Base-by-base conservation (phyloP, 306 rosid species). In the Hippophae tibetana region DNA sequence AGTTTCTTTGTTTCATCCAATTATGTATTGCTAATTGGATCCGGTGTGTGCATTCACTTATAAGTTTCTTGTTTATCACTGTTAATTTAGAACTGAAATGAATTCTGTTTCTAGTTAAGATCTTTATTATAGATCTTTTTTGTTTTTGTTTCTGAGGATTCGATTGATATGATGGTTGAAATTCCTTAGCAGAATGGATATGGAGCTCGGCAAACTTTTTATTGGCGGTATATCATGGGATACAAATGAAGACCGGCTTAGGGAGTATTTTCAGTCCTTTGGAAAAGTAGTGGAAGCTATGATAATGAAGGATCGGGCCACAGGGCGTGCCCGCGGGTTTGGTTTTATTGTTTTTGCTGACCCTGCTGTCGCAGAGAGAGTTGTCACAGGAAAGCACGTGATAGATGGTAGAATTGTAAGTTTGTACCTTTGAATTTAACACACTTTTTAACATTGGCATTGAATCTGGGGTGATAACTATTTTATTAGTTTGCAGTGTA, bases 261-360 rank as follows among this genome's bases (percentile, higher is more conserved):
- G 84, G 65, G 92, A 90, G 75, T 87, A 90, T 73, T 90, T 90
- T 75, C 80, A 79, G 69, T 54, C 76, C 23, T 90, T 78, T 59
- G 98, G 98, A 12, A 95, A 87, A 69, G 95, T 90, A 54, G 82
- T 85, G 68, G 96, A 90, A 66, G 92, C 94, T 10, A 86, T 90
- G 81, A 90, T 90, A 67, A 90, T 90, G 98, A 90, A 89, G 84
- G 98, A 90, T 85, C 96, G 96, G 76, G 79, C 96, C 60, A 87
- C 98, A 1, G 95, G 98, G 14, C 86, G 98, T 70, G 98, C 96
- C 41, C 90, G 98, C 26, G 98, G 98, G 57, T 90, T 90, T 23
- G 96, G 98, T 53, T 90, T 90, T 65, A 84, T 90, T 46, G 87
- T 87, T 70, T 90, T 90, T 66, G 78, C 90, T 0, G 95, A 90